phyloP scores from a whole-genome alignment of 176 grass and related monocot genomes.

The Oryza coarctata region DNA sequence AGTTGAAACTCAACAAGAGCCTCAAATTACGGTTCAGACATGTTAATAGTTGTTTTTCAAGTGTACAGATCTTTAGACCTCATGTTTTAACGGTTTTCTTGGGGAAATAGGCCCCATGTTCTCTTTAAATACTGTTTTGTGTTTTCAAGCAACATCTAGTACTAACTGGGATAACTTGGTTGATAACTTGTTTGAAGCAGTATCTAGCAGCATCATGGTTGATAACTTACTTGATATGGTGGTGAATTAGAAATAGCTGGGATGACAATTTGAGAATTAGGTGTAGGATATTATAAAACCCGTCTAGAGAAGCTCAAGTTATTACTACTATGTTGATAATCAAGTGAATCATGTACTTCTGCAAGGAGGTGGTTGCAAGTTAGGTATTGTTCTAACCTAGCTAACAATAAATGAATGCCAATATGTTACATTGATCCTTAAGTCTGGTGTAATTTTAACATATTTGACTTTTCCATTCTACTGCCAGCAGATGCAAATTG shows the following conservation, averaged over 20 bases:
- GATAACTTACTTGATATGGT: background rate
- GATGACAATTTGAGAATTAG: background rate
- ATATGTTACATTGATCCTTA: background rate
- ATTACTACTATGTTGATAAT: background rate
- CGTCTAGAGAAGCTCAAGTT: background rate
- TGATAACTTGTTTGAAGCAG: too few relatives aligned
- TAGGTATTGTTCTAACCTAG: background rate
- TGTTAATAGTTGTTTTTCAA: too few relatives aligned
- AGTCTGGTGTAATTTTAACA: constrained; percentile 13
- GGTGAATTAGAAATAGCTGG: background rate
- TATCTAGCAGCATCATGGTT: background rate
- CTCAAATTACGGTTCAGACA: too few relatives aligned
- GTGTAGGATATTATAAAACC: constrained; percentile 12
- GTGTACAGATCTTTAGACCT: too few relatives aligned
- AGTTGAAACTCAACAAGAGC: too few relatives aligned
- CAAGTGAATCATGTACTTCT: background rate
- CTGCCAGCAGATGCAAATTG: constrained; percentile 1
- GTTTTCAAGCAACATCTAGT: background rate
- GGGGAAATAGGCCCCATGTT: background rate
- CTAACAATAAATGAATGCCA: background rate
- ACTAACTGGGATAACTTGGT: background rate
- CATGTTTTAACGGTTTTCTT: too few relatives aligned
- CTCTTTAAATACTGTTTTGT: background rate
- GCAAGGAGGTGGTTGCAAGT: background rate
- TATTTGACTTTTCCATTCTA: background rate